Conservation (phyloP, 805 yeast species). For the Lachancea quebecensis region DNA sequence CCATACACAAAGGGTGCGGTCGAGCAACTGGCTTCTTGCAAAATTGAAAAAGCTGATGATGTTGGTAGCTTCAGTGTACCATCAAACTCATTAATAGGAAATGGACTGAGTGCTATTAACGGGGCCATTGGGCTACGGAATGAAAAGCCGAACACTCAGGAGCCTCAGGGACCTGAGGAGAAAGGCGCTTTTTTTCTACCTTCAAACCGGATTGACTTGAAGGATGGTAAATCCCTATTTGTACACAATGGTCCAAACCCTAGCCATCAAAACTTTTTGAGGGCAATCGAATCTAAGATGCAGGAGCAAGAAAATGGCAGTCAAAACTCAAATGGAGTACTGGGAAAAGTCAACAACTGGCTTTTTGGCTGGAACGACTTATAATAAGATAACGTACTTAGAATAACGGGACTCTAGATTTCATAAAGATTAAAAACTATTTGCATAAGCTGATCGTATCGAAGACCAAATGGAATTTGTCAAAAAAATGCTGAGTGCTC, state of each 20-base stretch:
- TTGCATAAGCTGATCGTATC: not conserved
- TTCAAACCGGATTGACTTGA: slow-evolving; percentile 32
- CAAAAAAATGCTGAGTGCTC: not conserved
- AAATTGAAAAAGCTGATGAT: slow-evolving; percentile 27
- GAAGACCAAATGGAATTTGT: not conserved
- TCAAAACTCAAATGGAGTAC: slow-evolving; percentile 16
- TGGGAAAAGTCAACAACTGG: slow-evolving; percentile 38
- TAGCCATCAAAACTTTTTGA: slow-evolving; percentile 21
- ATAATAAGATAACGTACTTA: slow-evolving; percentile 11
- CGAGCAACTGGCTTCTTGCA: slow-evolving; percentile 46
- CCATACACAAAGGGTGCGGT: slow-evolving; percentile 58
- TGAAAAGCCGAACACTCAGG: not conserved
- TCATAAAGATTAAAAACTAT: not conserved
- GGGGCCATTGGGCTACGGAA: not conserved
- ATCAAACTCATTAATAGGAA: slow-evolving; percentile 1
- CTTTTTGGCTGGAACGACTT: slow-evolving; percentile 52
- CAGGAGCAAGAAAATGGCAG: slow-evolving; percentile 22
- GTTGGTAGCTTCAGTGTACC: slow-evolving; percentile 21
- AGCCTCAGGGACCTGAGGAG: slow-evolving; percentile 1
- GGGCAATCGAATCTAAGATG: slow-evolving; percentile 25
- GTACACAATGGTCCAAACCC: slow-evolving; percentile 18
- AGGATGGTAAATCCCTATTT: slow-evolving; percentile 39
- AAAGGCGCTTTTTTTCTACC: slow-evolving; percentile 11
- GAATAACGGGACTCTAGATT: not conserved
- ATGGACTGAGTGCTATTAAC: not conserved